These are phyloP conservation scores for Solanum gracilifrons DNA, from an alignment of 257 asterid genomes.

Conservation along the genomic window DNA sequence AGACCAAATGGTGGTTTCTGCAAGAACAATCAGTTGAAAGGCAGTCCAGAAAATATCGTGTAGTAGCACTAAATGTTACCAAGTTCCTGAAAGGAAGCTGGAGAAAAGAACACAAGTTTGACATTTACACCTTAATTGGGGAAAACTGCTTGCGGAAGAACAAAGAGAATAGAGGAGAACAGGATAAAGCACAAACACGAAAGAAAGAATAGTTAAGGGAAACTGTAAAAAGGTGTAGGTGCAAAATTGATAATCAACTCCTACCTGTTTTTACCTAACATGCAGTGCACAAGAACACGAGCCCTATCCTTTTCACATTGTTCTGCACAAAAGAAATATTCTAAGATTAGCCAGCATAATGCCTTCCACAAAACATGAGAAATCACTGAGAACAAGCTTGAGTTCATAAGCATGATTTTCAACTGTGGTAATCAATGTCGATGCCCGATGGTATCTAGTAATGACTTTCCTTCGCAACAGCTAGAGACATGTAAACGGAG, in stretches of 20 bases:
- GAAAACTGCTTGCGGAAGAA: background rate
- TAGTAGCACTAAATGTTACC: background rate
- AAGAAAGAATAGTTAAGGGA: background rate
- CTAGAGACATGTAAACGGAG: background rate
- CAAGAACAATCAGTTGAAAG: background rate
- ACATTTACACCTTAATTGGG: background rate
- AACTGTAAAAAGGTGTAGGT: background rate
- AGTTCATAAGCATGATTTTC: background rate
- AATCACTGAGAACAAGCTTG: background rate
- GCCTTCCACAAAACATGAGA: background rate
- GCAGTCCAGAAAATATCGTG: background rate
- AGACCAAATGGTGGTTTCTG: background rate
- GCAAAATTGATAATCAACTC: background rate
- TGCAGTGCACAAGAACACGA: constrained; percentile 96
- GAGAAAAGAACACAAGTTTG: background rate
- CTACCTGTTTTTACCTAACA: constrained; percentile 90
- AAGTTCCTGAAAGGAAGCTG: background rate
- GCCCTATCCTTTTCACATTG: constrained; percentile 76
- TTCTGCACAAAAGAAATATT: constrained; percentile 31
- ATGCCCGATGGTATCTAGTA: background rate
- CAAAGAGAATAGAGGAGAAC: background rate
- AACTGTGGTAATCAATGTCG: background rate
- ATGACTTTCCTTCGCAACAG: background rate
- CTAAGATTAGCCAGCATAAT: background rate
- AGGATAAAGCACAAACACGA: background rate